phyloP scores from a whole-genome alignment of 768 basidiomycete genomes.

The Trametes punicea region DNA sequence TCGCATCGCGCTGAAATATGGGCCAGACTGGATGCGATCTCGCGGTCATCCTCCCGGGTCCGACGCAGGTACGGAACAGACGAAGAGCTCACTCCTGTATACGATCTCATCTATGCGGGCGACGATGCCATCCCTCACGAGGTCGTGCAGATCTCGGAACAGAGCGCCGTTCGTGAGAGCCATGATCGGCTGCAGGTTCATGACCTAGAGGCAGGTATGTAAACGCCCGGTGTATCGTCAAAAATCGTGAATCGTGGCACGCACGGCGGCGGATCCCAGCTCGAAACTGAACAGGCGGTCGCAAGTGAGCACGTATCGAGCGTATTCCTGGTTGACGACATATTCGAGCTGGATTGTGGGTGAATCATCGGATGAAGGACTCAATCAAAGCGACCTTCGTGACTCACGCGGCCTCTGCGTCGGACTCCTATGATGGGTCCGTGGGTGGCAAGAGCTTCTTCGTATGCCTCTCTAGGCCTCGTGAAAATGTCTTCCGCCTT shows the following conservation, averaged over 20 bases:
- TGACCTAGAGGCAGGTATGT: conserved; percentile 20
- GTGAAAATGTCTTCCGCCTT: conserved; percentile 30
- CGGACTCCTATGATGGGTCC: conserved; percentile 33
- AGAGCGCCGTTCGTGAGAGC: conserved; percentile 26
- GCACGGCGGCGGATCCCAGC: conserved; percentile 30
- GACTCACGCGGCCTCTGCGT: conserved; percentile 31
- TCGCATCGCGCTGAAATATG: conserved; percentile 27
- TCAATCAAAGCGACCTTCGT: too few relatives aligned
- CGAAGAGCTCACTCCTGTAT: conserved; percentile 12
- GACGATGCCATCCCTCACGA: conserved; percentile 30
- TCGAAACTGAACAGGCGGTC: conserved; percentile 34
- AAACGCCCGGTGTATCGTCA: not conserved
- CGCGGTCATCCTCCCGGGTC: not conserved
- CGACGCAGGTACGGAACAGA: not conserved
- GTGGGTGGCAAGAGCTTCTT: conserved; percentile 28
- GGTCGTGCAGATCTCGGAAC: conserved; percentile 30
- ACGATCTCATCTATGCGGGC: conserved; percentile 27
- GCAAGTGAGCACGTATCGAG: conserved; percentile 29
- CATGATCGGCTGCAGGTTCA: conserved; percentile 32
- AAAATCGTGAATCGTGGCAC: not conserved
- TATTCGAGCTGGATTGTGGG: conserved; percentile 30
- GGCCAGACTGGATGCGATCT: too few relatives aligned
- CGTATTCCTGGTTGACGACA: conserved; percentile 29
- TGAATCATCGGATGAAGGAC: not conserved
- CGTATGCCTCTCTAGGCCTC: conserved; percentile 32